Conservation (phyloP, 2,329 filamentous ascomycete genomes). For the Domatiomyces globalis region DNA sequence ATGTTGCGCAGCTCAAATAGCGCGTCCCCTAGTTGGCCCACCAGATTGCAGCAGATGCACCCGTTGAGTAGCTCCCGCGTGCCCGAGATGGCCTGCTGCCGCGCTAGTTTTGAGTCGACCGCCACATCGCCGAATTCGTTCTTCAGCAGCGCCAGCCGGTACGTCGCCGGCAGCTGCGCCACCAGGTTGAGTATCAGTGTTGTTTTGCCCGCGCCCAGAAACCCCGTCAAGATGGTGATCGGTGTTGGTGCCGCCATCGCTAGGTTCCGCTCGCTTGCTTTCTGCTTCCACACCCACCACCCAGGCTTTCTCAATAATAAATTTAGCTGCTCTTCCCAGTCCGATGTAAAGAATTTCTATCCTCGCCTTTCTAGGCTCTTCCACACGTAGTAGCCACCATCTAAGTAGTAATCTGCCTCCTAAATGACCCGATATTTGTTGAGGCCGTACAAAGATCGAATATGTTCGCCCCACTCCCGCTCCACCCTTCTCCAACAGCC, state of each 20-base stretch:
- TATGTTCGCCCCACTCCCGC: not conserved
- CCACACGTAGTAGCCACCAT: not conserved
- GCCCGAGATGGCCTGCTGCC: conserved; percentile 67
- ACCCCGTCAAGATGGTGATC: conserved; percentile 90
- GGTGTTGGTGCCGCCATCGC: conserved; percentile 56
- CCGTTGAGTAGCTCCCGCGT: conserved; percentile 90
- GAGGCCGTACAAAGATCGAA: too few species aligned
- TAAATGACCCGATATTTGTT: not conserved
- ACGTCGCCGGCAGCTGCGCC: conserved; percentile 72
- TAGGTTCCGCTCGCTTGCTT: not conserved
- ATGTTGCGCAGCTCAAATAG: conserved; percentile 56
- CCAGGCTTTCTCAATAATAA: too few species aligned
- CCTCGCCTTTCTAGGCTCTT: not conserved
- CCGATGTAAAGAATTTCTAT: not conserved
- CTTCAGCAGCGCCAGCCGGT: conserved; percentile 87
- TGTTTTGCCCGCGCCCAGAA: conserved; percentile 90
- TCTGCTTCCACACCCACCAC: too few species aligned
- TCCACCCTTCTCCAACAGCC: not conserved
- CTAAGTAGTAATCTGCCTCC: not conserved
- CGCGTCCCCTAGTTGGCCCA: conserved; percentile 74
- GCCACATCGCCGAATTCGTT: conserved; percentile 96
- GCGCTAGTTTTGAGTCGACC: conserved; percentile 81
- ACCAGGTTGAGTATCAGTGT: conserved; percentile 89
- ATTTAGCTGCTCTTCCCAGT: too few species aligned
- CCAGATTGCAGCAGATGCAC: conserved; percentile 97